Evolutionary conservation across 192 early-diverging fungal genomes (phyloP), one percentile per base, ranked within the genome.

Genomic region (Phycomyces blakesleeanus): DNA sequence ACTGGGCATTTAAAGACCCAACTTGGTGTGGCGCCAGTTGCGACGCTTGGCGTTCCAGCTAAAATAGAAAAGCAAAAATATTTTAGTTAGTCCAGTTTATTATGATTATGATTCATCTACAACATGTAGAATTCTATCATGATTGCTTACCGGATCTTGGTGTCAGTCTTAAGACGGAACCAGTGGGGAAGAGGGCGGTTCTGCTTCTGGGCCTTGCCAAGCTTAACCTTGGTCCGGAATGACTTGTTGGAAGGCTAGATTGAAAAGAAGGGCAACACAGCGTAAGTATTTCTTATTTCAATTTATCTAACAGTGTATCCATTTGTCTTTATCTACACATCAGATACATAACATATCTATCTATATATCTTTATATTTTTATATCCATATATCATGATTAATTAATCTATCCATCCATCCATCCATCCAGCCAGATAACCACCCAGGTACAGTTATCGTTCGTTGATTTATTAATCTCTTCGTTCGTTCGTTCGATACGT

Each of bases 121-220:
- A 14, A 47, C 11, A 14, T 2, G 15, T 3, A 7, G 12, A 2
- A 14, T 3, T 21, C 14, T 25, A 47, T 21, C 14, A 15, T n/a
- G 55, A 57, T 12, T 54, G 49, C 65, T 42, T 79, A 88, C 85
- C 85, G 80, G 85, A 95, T 95, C 77, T 85, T 96, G 86, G 88
- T 91, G 69, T 93, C 94, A 59, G 94, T 89, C 78, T 93, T 88
- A 79, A 96, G 82, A 73, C 94, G 91, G 87, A 95, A 92, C 96
- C 96, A 99, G 78, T 90, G 85, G 63, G 97, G 97, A 70, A 98
- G 83, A 69, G 95, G 94, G 68, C 97, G 92, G 90, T 98, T 96
- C 83, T 99, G 97, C 88, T 93, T 94, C 80, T 85, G 76, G 86
- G 94, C 94, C 93, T 98, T 99, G 79, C 93, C 97, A 79, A 99